Base-by-base conservation (phyloP, 805 yeast species). In the Starmerella geochares region DNA sequence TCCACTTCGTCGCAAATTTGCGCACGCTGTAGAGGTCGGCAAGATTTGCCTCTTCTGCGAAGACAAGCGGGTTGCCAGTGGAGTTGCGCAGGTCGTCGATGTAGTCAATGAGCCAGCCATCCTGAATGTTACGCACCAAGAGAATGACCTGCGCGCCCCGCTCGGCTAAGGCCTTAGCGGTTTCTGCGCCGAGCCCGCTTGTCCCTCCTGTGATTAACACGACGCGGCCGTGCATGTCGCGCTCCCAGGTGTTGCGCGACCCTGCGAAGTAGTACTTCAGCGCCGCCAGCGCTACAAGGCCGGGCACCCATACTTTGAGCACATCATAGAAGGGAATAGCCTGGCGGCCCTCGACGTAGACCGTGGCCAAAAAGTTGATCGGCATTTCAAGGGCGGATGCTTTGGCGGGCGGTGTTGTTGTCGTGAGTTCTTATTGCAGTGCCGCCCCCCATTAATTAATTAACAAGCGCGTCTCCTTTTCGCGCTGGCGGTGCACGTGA, bases 1-100 rank as follows among this genome's bases (percentile, higher is more conserved):
- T 72, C 97, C 97, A 92, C 52, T 74, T 79, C 1, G 97, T 88
- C 25, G 96, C 96, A 70, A 92, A 92, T 62, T 80, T 79, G 59
- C 99, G 74, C 11, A 92, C 75, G 2, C 87, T 79, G 61, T 80
- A 70, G 50, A 92, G 69, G 48, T 85, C 80, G 16, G 77, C 69
- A 50, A 92, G 71, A 63, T 92, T 94, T 65, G 94, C 86, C 58
- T 80, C 76, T 62, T 92, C 99, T n/a, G 92, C 88, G 65, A 85
- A 90, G 41, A 92, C 78, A 72, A 90, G 64, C 47, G 74, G 74
- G 66, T 88, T 92, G 40, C 72, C 73, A 17, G 88, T 80, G 19
- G 64, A 67, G 10, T 78, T 80, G 53, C 97, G 73, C 51, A 92
- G 65, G 60, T 85, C 94, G 21, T 83, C 79, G 33, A 90, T 72